Evolutionary conservation across 2,329 filamentous ascomycete species (phyloP).

Genomic region (Talaromyces sp.): DNA sequence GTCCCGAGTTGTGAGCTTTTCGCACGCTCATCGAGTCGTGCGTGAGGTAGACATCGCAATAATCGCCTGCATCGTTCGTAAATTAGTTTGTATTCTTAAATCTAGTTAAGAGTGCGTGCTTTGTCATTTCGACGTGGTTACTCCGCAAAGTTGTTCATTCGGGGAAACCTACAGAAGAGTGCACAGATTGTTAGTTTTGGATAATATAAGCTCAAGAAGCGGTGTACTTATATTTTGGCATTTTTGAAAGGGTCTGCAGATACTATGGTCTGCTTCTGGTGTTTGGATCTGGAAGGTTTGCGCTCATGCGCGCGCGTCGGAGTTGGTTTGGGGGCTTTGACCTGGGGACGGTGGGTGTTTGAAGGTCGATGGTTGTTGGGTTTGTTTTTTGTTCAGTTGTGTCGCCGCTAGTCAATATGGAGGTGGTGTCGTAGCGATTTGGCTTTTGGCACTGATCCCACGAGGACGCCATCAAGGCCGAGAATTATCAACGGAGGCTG

Average conservation of each 20-base stretch:
- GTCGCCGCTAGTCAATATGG: neutral
- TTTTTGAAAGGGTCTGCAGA: constrained; percentile 45
- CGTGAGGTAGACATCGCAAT: constrained; percentile 99
- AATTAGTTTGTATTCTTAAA: neutral
- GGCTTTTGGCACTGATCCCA: neutral
- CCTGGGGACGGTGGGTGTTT: neutral
- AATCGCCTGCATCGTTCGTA: constrained; percentile 60
- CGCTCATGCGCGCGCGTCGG: neutral
- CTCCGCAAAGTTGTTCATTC: neutral
- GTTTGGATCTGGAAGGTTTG: neutral
- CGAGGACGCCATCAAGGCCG: neutral
- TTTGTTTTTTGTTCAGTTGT: neutral
- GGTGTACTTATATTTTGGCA: constrained; percentile 76
- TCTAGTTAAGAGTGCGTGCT: neutral
- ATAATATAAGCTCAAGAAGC: neutral
- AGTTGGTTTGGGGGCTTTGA: neutral
- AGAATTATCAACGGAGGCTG: neutral
- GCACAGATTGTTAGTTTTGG: constrained; percentile 17
- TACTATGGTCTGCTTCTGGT: neutral
- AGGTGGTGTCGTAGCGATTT: neutral
- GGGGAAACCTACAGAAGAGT: constrained; percentile 64
- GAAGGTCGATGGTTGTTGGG: neutral
- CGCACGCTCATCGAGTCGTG: constrained; percentile 99
- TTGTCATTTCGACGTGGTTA: constrained; percentile 13
- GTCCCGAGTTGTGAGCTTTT: constrained; percentile 94